Percentiles rank a stretch among this genome's conserved stretches.
Evolutionary conservation across 345 rosid genomes (phyloP).

Genomic region (Linum lewisii): DNA sequence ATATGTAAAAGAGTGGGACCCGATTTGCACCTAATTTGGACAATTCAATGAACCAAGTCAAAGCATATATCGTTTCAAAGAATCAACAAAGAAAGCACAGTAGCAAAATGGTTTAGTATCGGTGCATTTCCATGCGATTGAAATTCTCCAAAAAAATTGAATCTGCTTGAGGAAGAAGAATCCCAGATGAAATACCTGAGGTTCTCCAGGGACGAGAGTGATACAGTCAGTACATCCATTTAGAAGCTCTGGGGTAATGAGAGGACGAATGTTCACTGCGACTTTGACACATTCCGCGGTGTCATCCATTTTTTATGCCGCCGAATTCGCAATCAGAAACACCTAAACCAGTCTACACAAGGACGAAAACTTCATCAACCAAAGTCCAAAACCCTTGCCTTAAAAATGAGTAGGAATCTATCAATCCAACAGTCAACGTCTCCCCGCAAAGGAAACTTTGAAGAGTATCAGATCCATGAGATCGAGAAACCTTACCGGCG

Average conservation of each 20-base stretch:
- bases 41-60: not conserved
- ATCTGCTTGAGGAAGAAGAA: not conserved
- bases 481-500: no score
- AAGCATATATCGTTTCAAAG: not conserved
- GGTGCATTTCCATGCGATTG: constrained; percentile 3
- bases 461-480: no score
- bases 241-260: constrained; percentile 78
- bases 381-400: no score
- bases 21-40: constrained; percentile 63
- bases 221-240: constrained; percentile 84
- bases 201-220: constrained; percentile 68
- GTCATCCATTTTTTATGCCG: no score
- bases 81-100: not conserved
- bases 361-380: no score
- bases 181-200: constrained; percentile 47
- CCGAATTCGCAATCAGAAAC: no score
- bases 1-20: constrained; percentile 74
- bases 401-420: no score
- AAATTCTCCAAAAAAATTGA: not conserved
- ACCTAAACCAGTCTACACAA: no score
- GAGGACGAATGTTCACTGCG: constrained; percentile 79
- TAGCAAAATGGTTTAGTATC: not conserved
- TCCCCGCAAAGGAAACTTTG: no score
- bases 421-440: no score
- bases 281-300: constrained; percentile 43